A percentile compares a stretch with the other conserved stretches of the same genome.
These are phyloP conservation scores for Talaromyces sp. DNA, from an alignment of 2,329 filamentous ascomycete genomes.

Conservation along the genomic window DNA sequence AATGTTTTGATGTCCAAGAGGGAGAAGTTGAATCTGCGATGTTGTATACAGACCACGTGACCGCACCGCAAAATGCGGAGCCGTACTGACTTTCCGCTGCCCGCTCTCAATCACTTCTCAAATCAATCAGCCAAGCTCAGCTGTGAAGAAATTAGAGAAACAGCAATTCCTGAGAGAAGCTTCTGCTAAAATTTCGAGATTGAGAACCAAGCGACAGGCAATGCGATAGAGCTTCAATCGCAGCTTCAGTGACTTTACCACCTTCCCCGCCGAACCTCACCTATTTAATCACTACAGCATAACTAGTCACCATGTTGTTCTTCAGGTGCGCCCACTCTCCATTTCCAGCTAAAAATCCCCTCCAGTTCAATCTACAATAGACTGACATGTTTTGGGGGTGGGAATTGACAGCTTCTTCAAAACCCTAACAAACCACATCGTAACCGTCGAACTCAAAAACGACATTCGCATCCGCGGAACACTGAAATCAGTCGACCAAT, in stretches of 20 bases:
- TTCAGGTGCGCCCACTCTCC: constrained; percentile 65
- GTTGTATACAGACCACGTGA: not conserved
- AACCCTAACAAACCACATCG: constrained; percentile 93
- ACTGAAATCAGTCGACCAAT: constrained; percentile 96
- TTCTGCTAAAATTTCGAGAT: no score
- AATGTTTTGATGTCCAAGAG: not conserved
- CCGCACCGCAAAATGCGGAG: not conserved
- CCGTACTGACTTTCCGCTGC: not conserved
- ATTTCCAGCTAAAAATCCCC: no score
- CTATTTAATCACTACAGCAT: not conserved
- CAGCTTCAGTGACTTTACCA: not conserved
- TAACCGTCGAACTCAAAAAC: constrained; percentile 98
- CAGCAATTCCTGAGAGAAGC: not conserved
- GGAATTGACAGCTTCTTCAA: constrained; percentile 78
- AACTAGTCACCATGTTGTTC: constrained; percentile 46
- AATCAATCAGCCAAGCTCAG: no score
- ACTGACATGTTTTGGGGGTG: not conserved
- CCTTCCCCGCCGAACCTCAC: not conserved
- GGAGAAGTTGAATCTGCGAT: not conserved
- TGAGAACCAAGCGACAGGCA: no score
- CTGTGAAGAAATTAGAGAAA: no score
- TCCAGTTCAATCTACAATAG: not conserved
- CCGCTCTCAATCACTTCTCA: not conserved
- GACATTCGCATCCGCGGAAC: constrained; percentile 95
- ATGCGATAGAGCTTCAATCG: not conserved